Base-by-base conservation (phyloP, 257 asterid species). In the Capsicum rhomboideum region DNA sequence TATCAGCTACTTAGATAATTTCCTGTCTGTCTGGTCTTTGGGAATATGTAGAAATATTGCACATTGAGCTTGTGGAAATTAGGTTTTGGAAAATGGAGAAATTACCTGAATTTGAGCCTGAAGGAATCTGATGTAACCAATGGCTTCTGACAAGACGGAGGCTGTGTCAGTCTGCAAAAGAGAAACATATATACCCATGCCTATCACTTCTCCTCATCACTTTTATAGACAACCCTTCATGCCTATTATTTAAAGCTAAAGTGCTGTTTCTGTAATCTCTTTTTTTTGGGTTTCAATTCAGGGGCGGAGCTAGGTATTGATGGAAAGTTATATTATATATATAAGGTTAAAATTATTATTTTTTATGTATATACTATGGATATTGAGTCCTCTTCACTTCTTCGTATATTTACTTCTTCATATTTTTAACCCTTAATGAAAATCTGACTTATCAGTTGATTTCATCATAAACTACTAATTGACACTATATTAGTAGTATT, bases 141-240 rank as follows among this genome's bases (percentile, higher is more conserved):
- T 94, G 88, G 97, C 93, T 86, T 95, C 99, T 90, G 98, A 95
- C 93, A 95, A 90, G 83, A 95, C 99, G 85, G 99, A 95, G 85
- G 99, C 99, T 64, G 99, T 95, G 91, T 95, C 99, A 94, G 98
- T 95, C 99, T 95, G 99, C 92, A 95, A 94, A 95, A 90, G 93
- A 86, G 88, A 84, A 83, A 90, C 86, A 90, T 56, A 74, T 50
- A 77, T 50, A 4, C 28, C 81, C 82, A 77, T 77, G 82, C 82
- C 26, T 77, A 68, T 59, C 75, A 83, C 71, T 23, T 86, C 83
- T 78, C 80, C 86, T 83, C 2, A 26, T 86, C 82, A 82, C 89
- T 85, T 87, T 40, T 40, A 40, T 4, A 40, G 90, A 90, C 88
- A 85, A 69, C 17, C 42, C 68, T 81, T 80, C 46, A 88, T 90